Base-by-base conservation (phyloP, 148 eudicot species). In the Nepenthes gracilis region DNA sequence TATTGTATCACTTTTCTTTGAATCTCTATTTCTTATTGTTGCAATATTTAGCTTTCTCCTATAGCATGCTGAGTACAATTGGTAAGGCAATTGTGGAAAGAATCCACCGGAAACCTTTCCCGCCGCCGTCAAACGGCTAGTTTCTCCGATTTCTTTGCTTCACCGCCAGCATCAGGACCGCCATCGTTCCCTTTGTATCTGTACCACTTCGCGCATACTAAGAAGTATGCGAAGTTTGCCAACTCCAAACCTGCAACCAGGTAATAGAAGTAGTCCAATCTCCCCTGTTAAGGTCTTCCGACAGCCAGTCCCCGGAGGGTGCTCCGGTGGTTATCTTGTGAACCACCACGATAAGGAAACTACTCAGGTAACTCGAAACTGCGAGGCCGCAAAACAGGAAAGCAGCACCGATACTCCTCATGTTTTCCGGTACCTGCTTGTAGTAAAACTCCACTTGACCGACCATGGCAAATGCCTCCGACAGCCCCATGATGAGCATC, bases 141-240 rank as follows among this genome's bases (percentile, higher is more conserved):
- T 40, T 40, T 40, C 45, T 40, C 45, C 4, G 45, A 4, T 40
- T 40, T 8, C 45, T 40, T 40, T 40, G 8, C 6, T 40, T 40
- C 53, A 49, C 3, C 3, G 53, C 15, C 53, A 6, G 11, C 15
- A 49, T 49, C 53, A 49, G 53, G 13, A 11, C 6, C 11, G 15
- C 3, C 10, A 10, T 49, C 53, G 6, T 0, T 10, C 53, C 70
- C 85, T 65, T 80, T 82, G 67, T 84, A 87, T 66, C 74, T 84
- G 56, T 84, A 87, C 95, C 95, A 81, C 58, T 70, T 81, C 4
- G 95, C 85, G 57, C 79, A 76, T 14, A 74, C 63, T 33, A 87
- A 12, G 57, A 84, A 87, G 43, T 78, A 80, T 1, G 59, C 50
- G 33, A 87, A 62, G 48, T 87, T 84, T 0, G 76, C 9, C 11